A percentile compares a stretch with the other conserved stretches of the same genome.
phyloP scores from a whole-genome alignment of 306 rosid genomes.

The Purshia tridentata region DNA sequence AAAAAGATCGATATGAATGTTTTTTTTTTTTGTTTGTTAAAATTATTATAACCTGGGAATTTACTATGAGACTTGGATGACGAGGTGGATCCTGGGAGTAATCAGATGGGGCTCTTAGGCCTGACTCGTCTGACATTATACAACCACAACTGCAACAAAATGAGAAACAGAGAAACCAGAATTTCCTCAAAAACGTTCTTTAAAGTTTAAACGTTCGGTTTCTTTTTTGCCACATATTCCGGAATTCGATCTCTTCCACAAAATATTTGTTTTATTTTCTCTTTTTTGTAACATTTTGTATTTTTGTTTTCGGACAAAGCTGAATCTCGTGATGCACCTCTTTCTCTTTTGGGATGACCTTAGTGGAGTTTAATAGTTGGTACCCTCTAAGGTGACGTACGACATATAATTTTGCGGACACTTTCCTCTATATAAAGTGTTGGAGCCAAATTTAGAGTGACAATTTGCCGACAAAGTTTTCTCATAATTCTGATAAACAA shows the following conservation, averaged over 20 bases:
- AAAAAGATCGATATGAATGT: no score
- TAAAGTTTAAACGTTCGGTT: background rate
- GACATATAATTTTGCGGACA: no score
- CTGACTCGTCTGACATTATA: constrained; percentile 8
- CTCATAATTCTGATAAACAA: no score
- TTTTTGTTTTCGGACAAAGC: background rate
- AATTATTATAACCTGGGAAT: constrained; percentile 1
- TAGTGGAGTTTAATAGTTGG: background rate
- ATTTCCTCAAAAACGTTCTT: background rate
- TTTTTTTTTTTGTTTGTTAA: no score
- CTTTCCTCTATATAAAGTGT: no score
- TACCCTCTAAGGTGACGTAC: background rate
- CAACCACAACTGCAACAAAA: background rate
- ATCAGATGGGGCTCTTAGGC: constrained; percentile 5
- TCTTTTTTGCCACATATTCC: background rate
- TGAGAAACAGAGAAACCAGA: background rate
- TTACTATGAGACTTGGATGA: constrained; percentile 9
- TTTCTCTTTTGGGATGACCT: background rate
- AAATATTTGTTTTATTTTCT: no score
- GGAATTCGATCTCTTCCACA: no score
- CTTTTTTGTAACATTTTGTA: background rate
- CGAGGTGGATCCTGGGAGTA: constrained; percentile 6
- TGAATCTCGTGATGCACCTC: background rate
- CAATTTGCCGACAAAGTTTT: no score
- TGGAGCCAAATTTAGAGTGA: no score